Percentiles rank a stretch among this genome's conserved stretches.
Evolutionary conservation across 192 early-diverging fungal genomes (phyloP).

Genomic region (Coemansia sp.): DNA sequence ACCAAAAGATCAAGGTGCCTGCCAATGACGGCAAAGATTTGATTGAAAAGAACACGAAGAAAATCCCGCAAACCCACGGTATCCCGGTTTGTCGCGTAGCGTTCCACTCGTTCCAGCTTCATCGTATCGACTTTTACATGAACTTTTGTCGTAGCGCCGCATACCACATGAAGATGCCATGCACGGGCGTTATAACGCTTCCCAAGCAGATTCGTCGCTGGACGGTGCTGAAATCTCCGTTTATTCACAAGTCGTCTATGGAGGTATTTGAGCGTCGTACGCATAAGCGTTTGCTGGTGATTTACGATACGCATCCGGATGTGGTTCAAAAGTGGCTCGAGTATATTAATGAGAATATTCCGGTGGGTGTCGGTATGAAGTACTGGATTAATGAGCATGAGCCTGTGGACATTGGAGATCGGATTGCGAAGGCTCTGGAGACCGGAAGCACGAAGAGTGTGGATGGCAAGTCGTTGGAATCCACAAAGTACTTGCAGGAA

Average conservation of each 20-base stretch:
- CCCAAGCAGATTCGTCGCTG: slow-evolving; percentile 73
- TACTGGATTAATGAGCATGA: slow-evolving; percentile 72
- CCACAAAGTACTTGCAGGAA: slow-evolving; percentile 16
- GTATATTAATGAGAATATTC: slow-evolving; percentile 79
- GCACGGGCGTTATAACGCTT: slow-evolving; percentile 66
- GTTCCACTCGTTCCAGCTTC: slow-evolving; percentile 74
- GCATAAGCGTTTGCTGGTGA: slow-evolving; percentile 74
- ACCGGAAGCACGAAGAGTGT: slow-evolving; percentile 21
- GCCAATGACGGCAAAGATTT: slow-evolving; percentile 16
- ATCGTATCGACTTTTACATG: slow-evolving; percentile 82
- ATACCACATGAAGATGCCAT: slow-evolving; percentile 67
- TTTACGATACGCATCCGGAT: slow-evolving; percentile 74
- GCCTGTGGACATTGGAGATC: slow-evolving; percentile 41
- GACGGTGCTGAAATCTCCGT: slow-evolving; percentile 89
- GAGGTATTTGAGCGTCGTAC: slow-evolving; percentile 95
- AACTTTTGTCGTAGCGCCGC: slow-evolving; percentile 85
- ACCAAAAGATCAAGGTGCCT: slow-evolving; percentile 19
- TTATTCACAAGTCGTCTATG: slow-evolving; percentile 93
- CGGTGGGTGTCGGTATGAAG: slow-evolving; percentile 80
- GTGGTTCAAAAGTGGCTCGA: slow-evolving; percentile 72
- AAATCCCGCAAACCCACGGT: slow-evolving; percentile 59
- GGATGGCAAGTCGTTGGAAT: slow-evolving; percentile 15
- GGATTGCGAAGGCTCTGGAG: slow-evolving; percentile 34
- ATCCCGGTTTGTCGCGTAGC: slow-evolving; percentile 73
- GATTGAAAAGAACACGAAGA: slow-evolving; percentile 20